These are phyloP conservation scores for Helotiales sp. DNA, from an alignment of 2,329 filamentous ascomycete genomes.

Conservation along the genomic window DNA sequence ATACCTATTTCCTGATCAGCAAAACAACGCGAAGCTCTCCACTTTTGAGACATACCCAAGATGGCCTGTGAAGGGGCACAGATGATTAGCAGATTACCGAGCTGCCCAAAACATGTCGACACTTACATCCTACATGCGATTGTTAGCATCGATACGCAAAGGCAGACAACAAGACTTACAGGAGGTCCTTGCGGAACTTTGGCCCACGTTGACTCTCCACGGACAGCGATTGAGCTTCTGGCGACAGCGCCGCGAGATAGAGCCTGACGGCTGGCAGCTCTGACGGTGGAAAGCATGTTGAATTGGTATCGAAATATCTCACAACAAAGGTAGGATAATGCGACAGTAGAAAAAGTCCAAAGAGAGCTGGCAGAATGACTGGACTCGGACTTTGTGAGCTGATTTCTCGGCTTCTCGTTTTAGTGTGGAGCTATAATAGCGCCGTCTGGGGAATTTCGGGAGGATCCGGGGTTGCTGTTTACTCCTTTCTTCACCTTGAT, in stretches of 20 bases:
- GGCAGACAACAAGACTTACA: constrained; percentile 54
- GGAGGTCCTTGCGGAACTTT: constrained; percentile 92
- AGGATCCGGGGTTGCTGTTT: neutral
- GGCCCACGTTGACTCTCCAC: constrained; percentile 72
- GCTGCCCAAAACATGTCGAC: constrained; percentile 20
- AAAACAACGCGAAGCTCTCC: constrained; percentile 16
- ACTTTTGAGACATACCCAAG: constrained; percentile 57
- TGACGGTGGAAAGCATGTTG: constrained; percentile 58
- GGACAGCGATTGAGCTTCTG: constrained; percentile 26
- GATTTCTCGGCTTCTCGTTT: neutral
- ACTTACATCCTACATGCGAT: constrained; percentile 38
- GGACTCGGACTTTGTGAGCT: neutral
- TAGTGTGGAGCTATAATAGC: neutral
- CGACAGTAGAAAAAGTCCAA: neutral
- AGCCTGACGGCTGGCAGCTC: constrained; percentile 52
- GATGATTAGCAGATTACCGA: constrained; percentile 36
- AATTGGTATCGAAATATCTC: constrained; percentile 3
- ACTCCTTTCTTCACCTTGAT: neutral
- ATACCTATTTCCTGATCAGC: constrained; percentile 59
- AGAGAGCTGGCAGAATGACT: neutral
- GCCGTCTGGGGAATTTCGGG: neutral
- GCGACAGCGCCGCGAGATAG: constrained; percentile 27
- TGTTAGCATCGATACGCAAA: constrained; percentile 17
- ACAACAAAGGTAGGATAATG: neutral
- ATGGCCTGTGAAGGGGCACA: constrained; percentile 60